Percentiles rank a stretch among this genome's conserved stretches.
Evolutionary conservation across 768 basidiomycete genomes (phyloP).

Genomic region (Rhodotorula toruloides): DNA sequence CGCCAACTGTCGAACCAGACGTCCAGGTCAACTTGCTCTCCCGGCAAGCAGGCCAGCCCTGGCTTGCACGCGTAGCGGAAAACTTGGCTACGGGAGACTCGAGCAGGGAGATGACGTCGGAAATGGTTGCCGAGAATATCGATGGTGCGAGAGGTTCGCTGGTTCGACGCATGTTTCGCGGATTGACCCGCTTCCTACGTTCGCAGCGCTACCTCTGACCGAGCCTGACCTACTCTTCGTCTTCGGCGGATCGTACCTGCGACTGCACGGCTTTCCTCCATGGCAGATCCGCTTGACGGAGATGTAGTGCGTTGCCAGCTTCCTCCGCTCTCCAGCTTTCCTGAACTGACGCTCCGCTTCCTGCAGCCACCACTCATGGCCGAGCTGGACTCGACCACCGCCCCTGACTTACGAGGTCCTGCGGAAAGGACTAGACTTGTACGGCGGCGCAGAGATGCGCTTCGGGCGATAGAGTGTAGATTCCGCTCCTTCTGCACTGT

Average conservation of each 20-base stretch:
- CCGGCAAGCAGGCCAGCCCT: slow-evolving; percentile 17
- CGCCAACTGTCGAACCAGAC: not conserved
- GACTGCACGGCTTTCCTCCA: slow-evolving; percentile 39
- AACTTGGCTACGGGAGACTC: not conserved
- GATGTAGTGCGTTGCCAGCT: slow-evolving; percentile 32
- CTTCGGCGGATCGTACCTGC: slow-evolving; percentile 38
- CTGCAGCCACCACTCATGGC: slow-evolving; percentile 36
- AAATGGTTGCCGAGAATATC: not conserved
- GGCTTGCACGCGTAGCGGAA: slow-evolving; percentile 7
- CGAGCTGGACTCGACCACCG: slow-evolving; percentile 28
- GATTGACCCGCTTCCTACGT: not conserved
- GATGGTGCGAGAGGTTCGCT: slow-evolving; percentile 3
- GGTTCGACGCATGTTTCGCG: not conserved
- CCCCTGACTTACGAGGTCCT: slow-evolving; percentile 23
- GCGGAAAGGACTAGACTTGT: slow-evolving; percentile 36
- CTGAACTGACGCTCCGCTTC: not conserved
- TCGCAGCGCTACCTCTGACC: slow-evolving; percentile 24
- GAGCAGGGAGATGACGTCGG: not conserved
- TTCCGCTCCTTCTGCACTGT: no score
- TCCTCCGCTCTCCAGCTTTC: not conserved
- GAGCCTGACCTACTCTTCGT: slow-evolving; percentile 41
- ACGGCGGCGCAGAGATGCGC: slow-evolving; percentile 39
- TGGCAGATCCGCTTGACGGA: slow-evolving; percentile 40
- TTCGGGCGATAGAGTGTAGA: slow-evolving; percentile 37
- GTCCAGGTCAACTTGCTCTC: slow-evolving; percentile 17